Evolutionary conservation across 2,329 filamentous ascomycete species (phyloP).

Genomic region (Cladobotryum protrusum): DNA sequence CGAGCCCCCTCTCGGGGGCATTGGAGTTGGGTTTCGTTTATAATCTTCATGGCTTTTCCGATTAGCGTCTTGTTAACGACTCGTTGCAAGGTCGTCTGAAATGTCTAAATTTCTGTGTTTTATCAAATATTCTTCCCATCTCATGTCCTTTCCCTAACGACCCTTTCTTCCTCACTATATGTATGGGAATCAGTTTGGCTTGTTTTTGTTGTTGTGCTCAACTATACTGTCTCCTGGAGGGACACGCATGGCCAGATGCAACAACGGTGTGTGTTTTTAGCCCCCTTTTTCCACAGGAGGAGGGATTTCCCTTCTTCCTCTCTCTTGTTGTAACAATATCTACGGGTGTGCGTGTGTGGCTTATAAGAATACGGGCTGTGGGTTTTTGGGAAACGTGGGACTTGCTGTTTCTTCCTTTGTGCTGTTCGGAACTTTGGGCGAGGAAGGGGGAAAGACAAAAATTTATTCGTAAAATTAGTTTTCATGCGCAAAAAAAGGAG

Average conservation of each 20-base stretch:
- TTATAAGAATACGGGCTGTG: no score
- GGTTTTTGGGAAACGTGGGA: not conserved
- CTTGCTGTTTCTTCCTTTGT: not conserved
- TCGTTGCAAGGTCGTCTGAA: not conserved
- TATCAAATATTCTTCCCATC: constrained; percentile 7
- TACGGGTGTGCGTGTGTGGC: no score
- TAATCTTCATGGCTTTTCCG: constrained; percentile 7
- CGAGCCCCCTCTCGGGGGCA: not conserved
- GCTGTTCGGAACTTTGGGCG: not conserved
- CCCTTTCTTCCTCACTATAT: constrained; percentile 5
- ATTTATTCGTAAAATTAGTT: not conserved
- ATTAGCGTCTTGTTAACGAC: no score
- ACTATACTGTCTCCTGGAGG: not conserved
- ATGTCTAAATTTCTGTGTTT: constrained; percentile 11
- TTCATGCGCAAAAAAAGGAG: not conserved
- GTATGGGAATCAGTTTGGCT: constrained; percentile 2
- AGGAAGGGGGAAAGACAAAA: not conserved
- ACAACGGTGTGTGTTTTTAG: no score
- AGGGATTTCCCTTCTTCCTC: no score
- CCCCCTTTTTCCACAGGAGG: no score
- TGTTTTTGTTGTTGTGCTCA: constrained; percentile 6
- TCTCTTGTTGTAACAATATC: no score
- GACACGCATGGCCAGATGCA: no score
- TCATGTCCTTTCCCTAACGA: constrained; percentile 15
- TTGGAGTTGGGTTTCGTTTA: constrained; percentile 17